Conservation (phyloP, 2,329 filamentous ascomycete genomes). For the Penicillium sp. region DNA sequence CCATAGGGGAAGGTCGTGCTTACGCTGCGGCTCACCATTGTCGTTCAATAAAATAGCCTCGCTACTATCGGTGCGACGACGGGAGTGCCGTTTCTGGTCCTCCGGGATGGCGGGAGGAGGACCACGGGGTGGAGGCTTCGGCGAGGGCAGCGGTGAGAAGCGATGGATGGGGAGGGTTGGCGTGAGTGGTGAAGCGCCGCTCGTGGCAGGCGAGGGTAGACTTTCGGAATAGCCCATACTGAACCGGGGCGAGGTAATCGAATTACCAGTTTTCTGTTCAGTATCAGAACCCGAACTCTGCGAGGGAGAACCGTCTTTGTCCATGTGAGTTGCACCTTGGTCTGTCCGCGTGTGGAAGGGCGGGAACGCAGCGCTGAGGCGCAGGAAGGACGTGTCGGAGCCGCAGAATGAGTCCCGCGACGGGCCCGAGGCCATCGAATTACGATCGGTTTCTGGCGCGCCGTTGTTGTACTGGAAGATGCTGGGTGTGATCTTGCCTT, state of each 20-base stretch:
- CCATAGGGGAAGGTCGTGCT: conserved; percentile 52
- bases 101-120: conserved; percentile 37
- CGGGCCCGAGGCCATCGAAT: conserved; percentile 33
- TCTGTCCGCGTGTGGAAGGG: conserved; percentile 25
- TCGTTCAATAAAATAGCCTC: conserved; percentile 50
- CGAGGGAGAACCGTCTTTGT: conserved; percentile 30
- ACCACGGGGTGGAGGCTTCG: conserved; percentile 34
- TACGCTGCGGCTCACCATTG: conserved; percentile 56
- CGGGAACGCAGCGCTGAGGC: conserved; percentile 38
- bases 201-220: conserved; percentile 40
- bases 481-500: conserved; percentile 49
- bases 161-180: conserved; percentile 43
- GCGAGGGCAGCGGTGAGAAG: conserved; percentile 38
- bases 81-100: conserved; percentile 38
- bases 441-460: conserved; percentile 27
- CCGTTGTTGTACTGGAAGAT: conserved; percentile 31
- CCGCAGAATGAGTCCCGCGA: conserved; percentile 38
- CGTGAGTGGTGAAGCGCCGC: conserved; percentile 41
- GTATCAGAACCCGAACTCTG: conserved; percentile 35
- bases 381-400: conserved; percentile 43
- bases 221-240: conserved; percentile 43
- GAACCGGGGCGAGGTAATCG: conserved; percentile 32
- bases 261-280: conserved; percentile 38
- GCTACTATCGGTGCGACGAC: conserved; percentile 46
- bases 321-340: conserved; percentile 30